Evolutionary conservation across 1,139 yeast species (phyloP).

Genomic region (Kodamaea ohmeri): DNA sequence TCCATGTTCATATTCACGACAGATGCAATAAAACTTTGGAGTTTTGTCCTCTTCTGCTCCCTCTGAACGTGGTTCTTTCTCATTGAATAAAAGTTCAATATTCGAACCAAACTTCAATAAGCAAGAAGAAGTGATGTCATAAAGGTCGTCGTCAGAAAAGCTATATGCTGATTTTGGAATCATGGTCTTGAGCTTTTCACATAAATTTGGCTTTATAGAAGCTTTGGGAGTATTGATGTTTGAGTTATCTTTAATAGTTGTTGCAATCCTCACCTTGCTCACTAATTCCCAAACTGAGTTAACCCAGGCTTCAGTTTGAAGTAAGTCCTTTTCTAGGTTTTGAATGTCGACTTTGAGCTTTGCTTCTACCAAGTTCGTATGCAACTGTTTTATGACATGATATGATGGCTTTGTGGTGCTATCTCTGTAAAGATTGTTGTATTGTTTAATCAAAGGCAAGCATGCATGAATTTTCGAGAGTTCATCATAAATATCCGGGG

Average conservation of each 20-base stretch:
- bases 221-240: conserved; percentile 15
- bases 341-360: conserved; percentile 25
- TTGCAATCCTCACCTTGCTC: conserved; percentile 26
- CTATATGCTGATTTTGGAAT: conserved; percentile 34
- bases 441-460: conserved; percentile 22
- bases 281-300: conserved; percentile 27
- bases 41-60: conserved; percentile 14
- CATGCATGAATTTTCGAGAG: conserved; percentile 29
- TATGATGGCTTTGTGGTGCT: not conserved
- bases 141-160: conserved; percentile 42
- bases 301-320: conserved; percentile 44
- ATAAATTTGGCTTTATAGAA: conserved; percentile 21
- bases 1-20: conserved; percentile 68
- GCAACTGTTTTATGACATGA: conserved; percentile 25
- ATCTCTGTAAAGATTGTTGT: conserved; percentile 15
- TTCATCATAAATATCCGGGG: conserved; percentile 25
- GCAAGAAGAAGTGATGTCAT: conserved; percentile 29
- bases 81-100: not conserved
- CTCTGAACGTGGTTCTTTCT: conserved; percentile 1
- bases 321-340: conserved; percentile 22
- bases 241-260: conserved; percentile 22
- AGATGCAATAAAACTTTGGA: conserved; percentile 55
- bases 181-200: conserved; percentile 29
- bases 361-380: conserved; percentile 24
- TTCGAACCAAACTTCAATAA: conserved; percentile 14